These are phyloP conservation scores for Colletotrichum sp. DNA, from an alignment of 2,329 filamentous ascomycete species.

Conservation along the genomic window DNA sequence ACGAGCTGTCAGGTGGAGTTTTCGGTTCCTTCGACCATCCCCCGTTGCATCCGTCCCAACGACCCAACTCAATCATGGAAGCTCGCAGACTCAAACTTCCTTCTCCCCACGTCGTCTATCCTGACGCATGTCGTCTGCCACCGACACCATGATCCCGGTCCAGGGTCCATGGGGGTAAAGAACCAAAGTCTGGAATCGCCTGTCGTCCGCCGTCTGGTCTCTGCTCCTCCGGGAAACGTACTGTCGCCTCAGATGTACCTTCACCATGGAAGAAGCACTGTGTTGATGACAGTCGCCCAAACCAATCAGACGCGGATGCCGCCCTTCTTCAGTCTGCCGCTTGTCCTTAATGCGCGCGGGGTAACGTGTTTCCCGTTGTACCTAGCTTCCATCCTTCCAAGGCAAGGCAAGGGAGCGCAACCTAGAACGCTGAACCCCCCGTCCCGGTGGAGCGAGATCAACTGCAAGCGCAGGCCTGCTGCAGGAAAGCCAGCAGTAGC, in stretches of 20 bases:
- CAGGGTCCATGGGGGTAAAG: neutral
- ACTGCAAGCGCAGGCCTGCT: neutral
- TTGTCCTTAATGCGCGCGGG: constrained; percentile 3
- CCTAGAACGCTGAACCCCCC: neutral
- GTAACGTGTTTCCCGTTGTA: constrained; percentile 7
- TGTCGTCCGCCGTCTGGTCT: neutral
- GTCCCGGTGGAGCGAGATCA: constrained; percentile 2
- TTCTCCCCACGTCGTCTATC: neutral
- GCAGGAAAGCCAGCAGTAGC: neutral
- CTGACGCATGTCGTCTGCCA: neutral
- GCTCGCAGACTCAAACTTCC: neutral
- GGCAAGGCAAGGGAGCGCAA: neutral
- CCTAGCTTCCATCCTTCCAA: neutral
- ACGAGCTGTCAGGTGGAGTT: neutral
- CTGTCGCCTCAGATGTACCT: neutral
- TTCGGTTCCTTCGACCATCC: neutral
- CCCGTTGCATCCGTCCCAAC: neutral
- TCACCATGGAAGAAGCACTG: neutral
- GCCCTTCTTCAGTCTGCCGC: neutral
- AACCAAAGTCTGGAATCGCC: neutral
- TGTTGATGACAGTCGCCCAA: neutral
- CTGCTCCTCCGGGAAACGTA: neutral
- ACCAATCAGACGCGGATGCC: neutral
- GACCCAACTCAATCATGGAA: neutral
- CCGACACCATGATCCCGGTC: neutral